These are phyloP conservation scores for Magnolia kwangsiensis DNA, from an alignment of 164 flowering plant species.

Conservation along the genomic window DNA sequence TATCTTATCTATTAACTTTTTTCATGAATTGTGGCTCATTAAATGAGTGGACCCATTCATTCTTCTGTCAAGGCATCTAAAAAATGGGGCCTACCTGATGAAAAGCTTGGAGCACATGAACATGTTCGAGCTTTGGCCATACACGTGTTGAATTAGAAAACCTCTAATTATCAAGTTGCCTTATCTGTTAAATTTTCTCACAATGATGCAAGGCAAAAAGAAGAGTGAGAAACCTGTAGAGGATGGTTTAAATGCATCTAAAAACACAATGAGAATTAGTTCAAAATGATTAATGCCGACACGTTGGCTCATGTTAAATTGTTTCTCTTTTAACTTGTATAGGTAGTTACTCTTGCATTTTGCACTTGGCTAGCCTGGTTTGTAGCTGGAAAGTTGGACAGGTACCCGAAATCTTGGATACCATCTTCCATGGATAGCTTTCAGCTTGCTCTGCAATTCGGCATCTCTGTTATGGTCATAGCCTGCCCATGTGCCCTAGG, in stretches of 20 bases:
- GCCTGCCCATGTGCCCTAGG: constrained; percentile 98
- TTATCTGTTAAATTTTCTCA: not conserved
- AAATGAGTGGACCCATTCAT: too few relatives aligned
- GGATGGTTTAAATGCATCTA: not conserved
- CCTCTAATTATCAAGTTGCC: too few relatives aligned
- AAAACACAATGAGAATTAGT: too few relatives aligned
- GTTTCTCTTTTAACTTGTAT: constrained; percentile 9
- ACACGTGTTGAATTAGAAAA: too few relatives aligned
- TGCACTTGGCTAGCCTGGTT: constrained; percentile 83
- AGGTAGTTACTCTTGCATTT: constrained; percentile 66
- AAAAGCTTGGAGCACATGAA: too few relatives aligned
- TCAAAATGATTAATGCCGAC: too few relatives aligned
- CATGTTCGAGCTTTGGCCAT: too few relatives aligned
- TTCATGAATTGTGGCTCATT: too few relatives aligned
- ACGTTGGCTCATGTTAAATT: not conserved
- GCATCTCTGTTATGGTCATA: constrained; percentile 91
- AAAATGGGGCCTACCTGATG: too few relatives aligned
- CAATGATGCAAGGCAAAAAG: not conserved
- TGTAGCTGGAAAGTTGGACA: constrained; percentile 60
- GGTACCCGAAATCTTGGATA: constrained; percentile 79
- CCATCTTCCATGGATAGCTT: constrained; percentile 82
- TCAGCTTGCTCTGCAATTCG: constrained; percentile 88
- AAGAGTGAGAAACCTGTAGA: not conserved
- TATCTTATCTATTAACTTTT: too few relatives aligned
- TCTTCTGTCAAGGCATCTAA: too few relatives aligned